phyloP scores from a whole-genome alignment of 1,284 basidiomycete species.

The Apiotrichum gracile region DNA sequence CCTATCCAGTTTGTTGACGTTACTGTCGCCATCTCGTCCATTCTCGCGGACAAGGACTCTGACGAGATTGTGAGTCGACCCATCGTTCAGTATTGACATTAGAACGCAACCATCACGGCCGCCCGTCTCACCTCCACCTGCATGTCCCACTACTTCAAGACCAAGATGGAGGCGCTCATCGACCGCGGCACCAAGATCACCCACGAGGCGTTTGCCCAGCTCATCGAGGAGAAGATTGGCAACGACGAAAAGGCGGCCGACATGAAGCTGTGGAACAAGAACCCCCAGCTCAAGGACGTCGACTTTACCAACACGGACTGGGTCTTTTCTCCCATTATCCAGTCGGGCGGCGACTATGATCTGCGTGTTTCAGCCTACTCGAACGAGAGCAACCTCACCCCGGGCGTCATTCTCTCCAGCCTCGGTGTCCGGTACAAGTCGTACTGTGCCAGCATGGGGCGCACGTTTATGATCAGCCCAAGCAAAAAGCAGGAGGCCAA shows the following conservation, averaged over 20 bases:
- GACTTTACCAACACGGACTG: constrained; percentile 87
- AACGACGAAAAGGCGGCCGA: constrained; percentile 79
- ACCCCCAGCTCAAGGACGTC: constrained; percentile 63
- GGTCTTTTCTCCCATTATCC: constrained; percentile 91
- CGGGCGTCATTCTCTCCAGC: constrained; percentile 81
- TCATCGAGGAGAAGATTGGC: constrained; percentile 70
- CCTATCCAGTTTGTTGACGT: constrained; percentile 71
- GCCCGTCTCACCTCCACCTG: constrained; percentile 77
- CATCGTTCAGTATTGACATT: constrained; percentile 10
- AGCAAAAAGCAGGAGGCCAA: constrained; percentile 85
- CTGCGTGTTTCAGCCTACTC: constrained; percentile 81
- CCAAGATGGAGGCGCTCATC: constrained; percentile 82
- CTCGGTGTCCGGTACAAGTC: constrained; percentile 89
- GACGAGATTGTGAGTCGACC: constrained; percentile 69
- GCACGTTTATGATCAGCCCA: constrained; percentile 93
- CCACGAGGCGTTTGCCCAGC: constrained; percentile 71
- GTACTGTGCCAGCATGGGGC: constrained; percentile 85
- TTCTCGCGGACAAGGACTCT: constrained; percentile 82
- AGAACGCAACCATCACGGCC: constrained; percentile 73
- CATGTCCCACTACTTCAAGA: constrained; percentile 76
- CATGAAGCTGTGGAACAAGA: constrained; percentile 82
- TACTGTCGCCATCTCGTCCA: constrained; percentile 63
- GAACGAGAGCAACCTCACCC: constrained; percentile 74
- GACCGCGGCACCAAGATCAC: constrained; percentile 86
- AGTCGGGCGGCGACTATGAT: constrained; percentile 89